phyloP scores from a whole-genome alignment of 106 monocot species.

The Triglochin maritima region DNA sequence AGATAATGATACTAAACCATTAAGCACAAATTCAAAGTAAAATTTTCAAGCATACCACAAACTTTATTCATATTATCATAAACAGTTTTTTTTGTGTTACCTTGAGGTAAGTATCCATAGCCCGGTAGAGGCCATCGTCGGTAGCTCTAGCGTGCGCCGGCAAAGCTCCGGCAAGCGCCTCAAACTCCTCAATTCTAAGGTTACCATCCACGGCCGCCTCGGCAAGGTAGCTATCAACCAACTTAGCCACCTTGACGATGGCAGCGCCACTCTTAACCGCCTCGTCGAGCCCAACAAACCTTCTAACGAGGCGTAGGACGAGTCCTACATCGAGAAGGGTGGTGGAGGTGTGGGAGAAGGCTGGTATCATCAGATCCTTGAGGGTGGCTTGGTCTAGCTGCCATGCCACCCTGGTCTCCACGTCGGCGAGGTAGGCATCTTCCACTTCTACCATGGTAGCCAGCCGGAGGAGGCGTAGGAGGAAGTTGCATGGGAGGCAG shows the following conservation, averaged over 20 bases:
- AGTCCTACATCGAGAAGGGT: conserved; percentile 62
- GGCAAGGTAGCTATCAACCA: conserved; percentile 64
- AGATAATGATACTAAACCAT: no score
- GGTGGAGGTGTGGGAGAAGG: conserved; percentile 62
- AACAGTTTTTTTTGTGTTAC: conserved; percentile 10
- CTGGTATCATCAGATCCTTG: conserved; percentile 71
- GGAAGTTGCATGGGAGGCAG: conserved; percentile 42
- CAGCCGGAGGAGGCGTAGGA: conserved; percentile 51
- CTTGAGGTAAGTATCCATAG: conserved; percentile 79
- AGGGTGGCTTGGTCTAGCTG: conserved; percentile 61
- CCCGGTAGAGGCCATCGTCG: conserved; percentile 75
- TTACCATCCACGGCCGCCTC: conserved; percentile 61
- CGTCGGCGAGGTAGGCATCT: conserved; percentile 27
- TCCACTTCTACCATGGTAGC: conserved; percentile 60
- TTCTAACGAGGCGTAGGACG: conserved; percentile 41
- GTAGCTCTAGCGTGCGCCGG: conserved; percentile 54
- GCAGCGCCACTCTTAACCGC: conserved; percentile 34
- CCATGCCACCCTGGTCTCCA: conserved; percentile 47
- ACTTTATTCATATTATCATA: no score
- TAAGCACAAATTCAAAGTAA: no score
- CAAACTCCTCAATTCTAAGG: conserved; percentile 44
- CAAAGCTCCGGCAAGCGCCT: conserved; percentile 46
- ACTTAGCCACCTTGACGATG: conserved; percentile 52
- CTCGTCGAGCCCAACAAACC: conserved; percentile 23
- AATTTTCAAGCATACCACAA: no score